A percentile compares a stretch with the other conserved stretches of the same genome.
Conservation (phyloP, 2,329 filamentous ascomycete genomes). For the Diaporthe sp. region DNA sequence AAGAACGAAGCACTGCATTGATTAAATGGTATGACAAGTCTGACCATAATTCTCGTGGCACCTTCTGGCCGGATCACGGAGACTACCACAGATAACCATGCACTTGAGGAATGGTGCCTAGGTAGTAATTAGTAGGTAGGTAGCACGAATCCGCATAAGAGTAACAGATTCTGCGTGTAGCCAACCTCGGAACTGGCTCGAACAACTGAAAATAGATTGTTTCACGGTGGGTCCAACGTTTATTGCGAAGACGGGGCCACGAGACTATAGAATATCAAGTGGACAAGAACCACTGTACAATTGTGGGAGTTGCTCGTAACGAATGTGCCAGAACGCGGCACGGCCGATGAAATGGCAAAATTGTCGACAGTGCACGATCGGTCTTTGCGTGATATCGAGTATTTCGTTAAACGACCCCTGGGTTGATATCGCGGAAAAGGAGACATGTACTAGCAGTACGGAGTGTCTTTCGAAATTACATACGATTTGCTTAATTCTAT, state of each 20-base stretch:
- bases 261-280: not conserved
- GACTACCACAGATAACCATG: too few species aligned
- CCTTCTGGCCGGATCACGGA: not conserved
- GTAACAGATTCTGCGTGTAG: not conserved
- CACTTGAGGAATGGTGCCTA: not conserved
- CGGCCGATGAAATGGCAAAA: not conserved
- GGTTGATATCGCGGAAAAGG: not conserved
- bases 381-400: not conserved
- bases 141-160: not conserved
- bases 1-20: conserved; percentile 9
- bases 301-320: not conserved
- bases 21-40: conserved; percentile 1
- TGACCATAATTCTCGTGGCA: not conserved
- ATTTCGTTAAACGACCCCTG: not conserved
- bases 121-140: not conserved
- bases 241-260: not conserved
- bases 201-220: not conserved
- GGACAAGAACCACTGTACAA: not conserved
- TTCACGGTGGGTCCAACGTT: not conserved
- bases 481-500: not conserved
- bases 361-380: not conserved
- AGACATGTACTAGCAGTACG: not conserved
- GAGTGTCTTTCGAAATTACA: not conserved
- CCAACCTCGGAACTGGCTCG: not conserved
- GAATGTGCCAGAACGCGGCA: not conserved